Base-by-base conservation (phyloP, 1,284 basidiomycete species). In the Papiliotrema terrestris region DNA sequence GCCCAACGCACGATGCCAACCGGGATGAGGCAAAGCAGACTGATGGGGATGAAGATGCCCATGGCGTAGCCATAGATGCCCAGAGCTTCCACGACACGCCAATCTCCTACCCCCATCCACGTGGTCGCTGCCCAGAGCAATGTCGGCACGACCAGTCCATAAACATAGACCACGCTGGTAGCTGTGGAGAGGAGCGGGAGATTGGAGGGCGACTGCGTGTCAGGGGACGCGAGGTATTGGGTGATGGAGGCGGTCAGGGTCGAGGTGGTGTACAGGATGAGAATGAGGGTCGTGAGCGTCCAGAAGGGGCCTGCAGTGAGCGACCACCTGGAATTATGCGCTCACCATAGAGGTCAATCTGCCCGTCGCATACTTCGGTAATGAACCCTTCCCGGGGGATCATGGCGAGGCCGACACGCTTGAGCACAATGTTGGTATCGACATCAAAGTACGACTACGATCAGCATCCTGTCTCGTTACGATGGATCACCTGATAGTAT, bases 221-320 rank as follows among this genome's bases (percentile, higher is more conserved):
- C 46, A 11, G 54, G 41, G n/a, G 55, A 52, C 1, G 65, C 59
- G 41, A 95, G 82, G 76, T 91, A 95, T 20, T 84, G 82, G 1
- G 86, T 80, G 63, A 96, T 86, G 39, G 89, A 89, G 8, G 88
- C 84, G 1, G 86, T 89, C 43, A 96, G 84, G 22, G 89, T 91
- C 0, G 92, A 94, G 35, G 89, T 93, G 55, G 94, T 84, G 79
- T 93, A 96, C 53, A 96, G 84, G 1, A 86, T 82, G 69, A 96
- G 90, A 49, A 95, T 88, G 60, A 96, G 83, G 1, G 92, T 95
- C 0, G 91, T 93, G 47, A 94, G 82, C 0, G 91, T 89, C 93
- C 93, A 97, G 79, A 97, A 96, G 0, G 93, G 91, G 1, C 93
- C 92, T 79, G 29, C 22, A 0, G 29, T 54, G 9, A 54, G 55